Conservation (phyloP, 2,329 filamentous ascomycete genomes). For the Hymenoscyphus linearis region DNA sequence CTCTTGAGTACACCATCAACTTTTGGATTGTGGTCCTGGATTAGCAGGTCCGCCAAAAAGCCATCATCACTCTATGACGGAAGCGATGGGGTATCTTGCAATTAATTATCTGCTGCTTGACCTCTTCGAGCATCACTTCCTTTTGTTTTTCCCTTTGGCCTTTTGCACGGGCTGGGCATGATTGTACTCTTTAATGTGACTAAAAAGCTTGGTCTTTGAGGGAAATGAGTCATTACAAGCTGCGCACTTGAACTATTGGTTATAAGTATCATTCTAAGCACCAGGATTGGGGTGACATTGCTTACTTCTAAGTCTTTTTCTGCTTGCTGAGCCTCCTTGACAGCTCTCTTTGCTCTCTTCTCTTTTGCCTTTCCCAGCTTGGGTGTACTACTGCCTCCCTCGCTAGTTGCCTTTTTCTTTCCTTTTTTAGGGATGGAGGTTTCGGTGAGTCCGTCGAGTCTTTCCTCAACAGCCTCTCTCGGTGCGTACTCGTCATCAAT, state of each 20-base stretch:
- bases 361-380: constrained; percentile 48
- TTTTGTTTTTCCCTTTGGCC: constrained; percentile 21
- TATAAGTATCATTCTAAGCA: constrained; percentile 4
- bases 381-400: constrained; percentile 14
- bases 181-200: constrained; percentile 51
- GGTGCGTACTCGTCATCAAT: constrained; percentile 29
- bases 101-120: no score
- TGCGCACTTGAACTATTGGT: constrained; percentile 44
- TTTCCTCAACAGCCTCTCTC: constrained; percentile 26
- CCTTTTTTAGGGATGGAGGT: constrained; percentile 16
- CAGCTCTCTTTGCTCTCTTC: constrained; percentile 46
- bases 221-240: constrained; percentile 52
- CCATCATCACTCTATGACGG: no score
- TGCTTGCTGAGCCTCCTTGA: constrained; percentile 25
- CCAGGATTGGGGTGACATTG: not conserved
- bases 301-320: constrained; percentile 19
- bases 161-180: constrained; percentile 46
- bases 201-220: constrained; percentile 57
- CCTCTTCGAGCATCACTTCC: not conserved
- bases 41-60: no score
- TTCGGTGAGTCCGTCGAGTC: constrained; percentile 18
- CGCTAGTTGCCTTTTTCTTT: constrained; percentile 10
- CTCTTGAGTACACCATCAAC: no score
- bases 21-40: no score
- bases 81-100: no score